Evolutionary conservation across 2,329 filamentous ascomycete species (phyloP).

Genomic region (Trichoderma gracile): DNA sequence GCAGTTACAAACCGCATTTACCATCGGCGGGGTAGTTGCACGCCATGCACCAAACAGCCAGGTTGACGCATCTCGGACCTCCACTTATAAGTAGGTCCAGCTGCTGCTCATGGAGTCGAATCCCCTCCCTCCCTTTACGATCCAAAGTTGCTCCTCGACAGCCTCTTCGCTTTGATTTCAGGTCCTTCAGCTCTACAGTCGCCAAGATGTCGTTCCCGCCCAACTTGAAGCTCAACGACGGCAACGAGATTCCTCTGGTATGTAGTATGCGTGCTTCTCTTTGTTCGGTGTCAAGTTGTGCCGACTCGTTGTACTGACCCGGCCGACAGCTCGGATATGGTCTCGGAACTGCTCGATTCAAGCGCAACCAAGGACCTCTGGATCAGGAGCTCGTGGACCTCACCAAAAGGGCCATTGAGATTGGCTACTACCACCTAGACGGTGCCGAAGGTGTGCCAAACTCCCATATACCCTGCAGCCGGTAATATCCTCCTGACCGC

Average conservation of each 20-base stretch:
- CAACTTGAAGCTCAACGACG: conserved; percentile 69
- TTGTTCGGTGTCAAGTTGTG: background rate
- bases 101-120: background rate
- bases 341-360: conserved; percentile 67
- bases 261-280: conserved; percentile 30
- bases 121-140: background rate
- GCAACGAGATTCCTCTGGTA: conserved; percentile 70
- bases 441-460: conserved; percentile 63
- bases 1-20: background rate
- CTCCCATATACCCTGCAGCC: background rate
- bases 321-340: conserved; percentile 64
- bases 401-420: conserved; percentile 63
- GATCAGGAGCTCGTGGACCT: conserved; percentile 55
- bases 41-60: conserved; percentile 18
- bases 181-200: background rate
- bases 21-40: conserved; percentile 23
- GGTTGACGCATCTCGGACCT: conserved; percentile 5
- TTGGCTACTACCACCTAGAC: conserved; percentile 74
- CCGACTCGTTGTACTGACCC: background rate
- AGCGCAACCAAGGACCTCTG: conserved; percentile 48
- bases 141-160: background rate
- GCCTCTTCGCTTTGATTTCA: background rate
- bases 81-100: conserved; percentile 23
- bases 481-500: background rate
- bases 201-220: conserved; percentile 22